Evolutionary conservation across 129 eudicot species (phyloP), one percentile per base, ranked within the genome.

Genomic region (Artemisia annua): DNA sequence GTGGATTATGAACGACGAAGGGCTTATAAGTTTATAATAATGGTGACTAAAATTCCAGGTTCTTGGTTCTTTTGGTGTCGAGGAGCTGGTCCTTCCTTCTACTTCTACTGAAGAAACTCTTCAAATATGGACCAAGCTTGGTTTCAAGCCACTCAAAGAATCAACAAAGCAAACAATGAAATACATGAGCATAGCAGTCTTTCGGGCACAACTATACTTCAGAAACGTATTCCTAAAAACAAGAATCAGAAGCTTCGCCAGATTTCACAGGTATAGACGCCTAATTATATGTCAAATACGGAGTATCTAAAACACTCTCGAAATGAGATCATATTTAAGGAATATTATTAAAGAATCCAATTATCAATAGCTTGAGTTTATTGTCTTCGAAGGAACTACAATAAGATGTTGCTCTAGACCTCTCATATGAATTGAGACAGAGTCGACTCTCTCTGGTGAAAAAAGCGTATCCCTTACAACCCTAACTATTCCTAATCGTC

Each of bases 1-100:
- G 46, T 67, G 24, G 14, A 22, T 7, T 13, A 11, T 24, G 17
- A 22, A 60, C 7, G 8, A 26, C 12, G 43, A 13, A 30, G 4
- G 43, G 9, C 43, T 35, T 35, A 35, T 35, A 35, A 5, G 3
- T 35, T 15, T 71, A 13, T 59, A n/a, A 59, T 12, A n/a, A 56
- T 56, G 62, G 16, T 19, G 13, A 19, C 55, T 39, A 13, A 56
- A 43, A 53, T 69, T 48, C 48, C 61, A 85, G 89, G 79, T 77
- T 67, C 84, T 85, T 14, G 55, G 50, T 63, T 48, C 71, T 67
- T 80, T 85, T 35, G 79, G 69, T 55, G 78, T 85, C 28, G 80
- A 71, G 84, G 78, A 82, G 46, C 68, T 85, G 50, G 80, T 85
- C 7, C 79, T 85, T 64, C 82, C 84, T 3, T 84, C 86, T 3